A percentile compares a stretch with the other conserved stretches of the same genome.
Evolutionary conservation across 23 red algal genomes (phyloP).

Genomic region (Cyanidium caldarium): DNA sequence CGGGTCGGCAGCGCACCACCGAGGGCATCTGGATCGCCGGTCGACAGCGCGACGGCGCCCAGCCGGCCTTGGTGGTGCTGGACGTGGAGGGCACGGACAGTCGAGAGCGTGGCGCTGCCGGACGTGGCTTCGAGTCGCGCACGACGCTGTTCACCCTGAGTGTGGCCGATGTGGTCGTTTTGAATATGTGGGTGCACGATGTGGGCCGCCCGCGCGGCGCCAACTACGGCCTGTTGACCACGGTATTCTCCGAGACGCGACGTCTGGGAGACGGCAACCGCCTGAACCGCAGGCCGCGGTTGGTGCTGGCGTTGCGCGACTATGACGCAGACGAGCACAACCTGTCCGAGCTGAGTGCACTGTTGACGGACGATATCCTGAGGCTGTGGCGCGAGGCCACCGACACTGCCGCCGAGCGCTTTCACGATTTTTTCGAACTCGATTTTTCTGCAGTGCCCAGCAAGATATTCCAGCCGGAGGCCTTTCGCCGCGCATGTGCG

Average conservation of each 20-base stretch:
- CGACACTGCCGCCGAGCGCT: neutral
- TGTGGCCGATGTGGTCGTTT: constrained; percentile 49
- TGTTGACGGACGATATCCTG: constrained; percentile 44
- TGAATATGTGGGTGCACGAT: constrained; percentile 95
- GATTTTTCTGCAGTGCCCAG: constrained; percentile 39
- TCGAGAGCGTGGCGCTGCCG: constrained; percentile 73
- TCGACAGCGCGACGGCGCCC: neutral
- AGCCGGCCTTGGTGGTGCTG: constrained; percentile 26
- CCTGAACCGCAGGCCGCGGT: constrained; percentile 1
- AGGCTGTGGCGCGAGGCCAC: constrained; percentile 24
- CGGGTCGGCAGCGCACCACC: constrained; percentile 71
- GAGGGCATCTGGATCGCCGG: constrained; percentile 42
- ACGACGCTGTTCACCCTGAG: constrained; percentile 63
- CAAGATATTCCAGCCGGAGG: constrained; percentile 28
- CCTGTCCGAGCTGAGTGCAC: constrained; percentile 31
- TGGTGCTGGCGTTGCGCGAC: constrained; percentile 72
- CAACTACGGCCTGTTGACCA: constrained; percentile 65
- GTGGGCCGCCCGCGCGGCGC: constrained; percentile 68
- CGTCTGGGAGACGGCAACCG: constrained; percentile 11
- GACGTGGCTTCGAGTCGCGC: constrained; percentile 39
- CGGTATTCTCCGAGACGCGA: constrained; percentile 50
- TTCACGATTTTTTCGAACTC: constrained; percentile 34
- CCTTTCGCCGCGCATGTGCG: constrained; percentile 14
- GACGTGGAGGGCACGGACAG: constrained; percentile 95
- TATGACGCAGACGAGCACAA: constrained; percentile 22